Conservation (phyloP, 1,284 basidiomycete species). For the Porogramme epimiltina region DNA sequence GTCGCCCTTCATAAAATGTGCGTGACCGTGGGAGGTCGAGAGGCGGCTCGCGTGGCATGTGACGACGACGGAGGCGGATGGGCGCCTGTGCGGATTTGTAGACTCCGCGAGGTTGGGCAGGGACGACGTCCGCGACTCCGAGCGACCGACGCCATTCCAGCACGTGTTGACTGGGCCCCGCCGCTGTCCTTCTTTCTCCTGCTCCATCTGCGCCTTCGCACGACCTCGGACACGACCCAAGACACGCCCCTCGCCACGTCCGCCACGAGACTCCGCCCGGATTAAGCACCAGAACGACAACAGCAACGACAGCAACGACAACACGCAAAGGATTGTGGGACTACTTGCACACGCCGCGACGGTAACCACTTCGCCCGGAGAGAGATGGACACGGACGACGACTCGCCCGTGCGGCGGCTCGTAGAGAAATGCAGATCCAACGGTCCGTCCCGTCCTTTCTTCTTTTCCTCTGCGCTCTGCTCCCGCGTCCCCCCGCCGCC, state of each 20-base stretch:
- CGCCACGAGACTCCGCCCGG: background rate
- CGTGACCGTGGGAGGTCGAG: background rate
- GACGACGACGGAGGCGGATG: constrained; percentile 3
- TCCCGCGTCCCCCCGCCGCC: too few relatives aligned
- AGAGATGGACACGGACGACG: constrained; percentile 32
- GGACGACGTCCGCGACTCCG: constrained; percentile 21
- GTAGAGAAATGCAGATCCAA: constrained; percentile 69
- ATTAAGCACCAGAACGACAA: constrained; percentile 19
- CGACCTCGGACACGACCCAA: background rate
- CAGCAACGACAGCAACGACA: too few relatives aligned
- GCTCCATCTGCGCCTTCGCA: background rate
- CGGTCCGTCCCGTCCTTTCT: constrained; percentile 43
- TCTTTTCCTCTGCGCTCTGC: too few relatives aligned
- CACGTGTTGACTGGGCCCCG: constrained; percentile 14
- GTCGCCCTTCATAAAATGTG: too few relatives aligned
- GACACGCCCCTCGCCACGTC: constrained; percentile 1
- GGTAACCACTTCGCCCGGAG: too few relatives aligned
- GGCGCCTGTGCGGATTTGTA: constrained; percentile 14
- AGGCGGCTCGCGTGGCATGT: background rate
- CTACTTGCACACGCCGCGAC: too few relatives aligned
- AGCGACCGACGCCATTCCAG: too few relatives aligned
- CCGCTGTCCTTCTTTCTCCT: background rate
- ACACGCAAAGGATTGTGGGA: too few relatives aligned
- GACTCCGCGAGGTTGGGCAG: constrained; percentile 19
- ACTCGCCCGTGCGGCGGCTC: constrained; percentile 59